These are phyloP conservation scores for Blastocystis sp. DNA, from an alignment of 352 stramenopile species.

Conservation along the genomic window DNA sequence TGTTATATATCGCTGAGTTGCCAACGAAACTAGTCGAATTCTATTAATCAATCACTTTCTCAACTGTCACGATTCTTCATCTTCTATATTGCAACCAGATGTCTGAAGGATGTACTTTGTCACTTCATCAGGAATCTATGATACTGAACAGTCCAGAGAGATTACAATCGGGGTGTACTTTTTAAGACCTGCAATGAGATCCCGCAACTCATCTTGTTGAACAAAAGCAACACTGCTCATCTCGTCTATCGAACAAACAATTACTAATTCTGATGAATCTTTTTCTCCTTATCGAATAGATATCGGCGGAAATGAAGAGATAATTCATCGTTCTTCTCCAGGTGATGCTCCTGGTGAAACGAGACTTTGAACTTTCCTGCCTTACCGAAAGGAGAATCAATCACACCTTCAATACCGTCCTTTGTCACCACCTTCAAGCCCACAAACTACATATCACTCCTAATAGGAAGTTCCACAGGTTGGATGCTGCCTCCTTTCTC, in stretches of 20 bases:
- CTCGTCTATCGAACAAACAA: slow-evolving; percentile 4
- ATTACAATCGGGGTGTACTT: slow-evolving; percentile 23
- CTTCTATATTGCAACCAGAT: slow-evolving; percentile 15
- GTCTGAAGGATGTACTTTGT: slow-evolving; percentile 53
- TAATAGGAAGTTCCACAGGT: neutral
- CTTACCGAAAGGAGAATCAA: slow-evolving; percentile 75
- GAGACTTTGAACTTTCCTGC: slow-evolving; percentile 70
- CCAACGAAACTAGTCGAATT: slow-evolving; percentile 50
- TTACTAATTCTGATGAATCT: slow-evolving; percentile 42
- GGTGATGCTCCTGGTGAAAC: slow-evolving; percentile 16
- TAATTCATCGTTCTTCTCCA: slow-evolving; percentile 51
- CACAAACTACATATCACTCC: slow-evolving; percentile 68
- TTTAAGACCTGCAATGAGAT: slow-evolving; percentile 16
- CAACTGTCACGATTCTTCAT: slow-evolving; percentile 11
- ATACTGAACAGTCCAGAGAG: neutral
- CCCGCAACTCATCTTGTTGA: slow-evolving; percentile 13
- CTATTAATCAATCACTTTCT: neutral
- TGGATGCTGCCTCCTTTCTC: slow-evolving; percentile 72
- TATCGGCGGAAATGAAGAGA: slow-evolving; percentile 53
- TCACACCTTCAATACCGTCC: slow-evolving; percentile 66
- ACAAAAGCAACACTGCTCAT: neutral
- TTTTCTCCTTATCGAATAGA: slow-evolving; percentile 60
- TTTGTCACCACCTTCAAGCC: slow-evolving; percentile 69
- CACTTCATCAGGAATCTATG: slow-evolving; percentile 54
- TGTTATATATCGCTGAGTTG: slow-evolving; percentile 8